Evolutionary conservation across 352 stramenopile genomes (phyloP).

Genomic region (Globisporangium orthogonon): DNA sequence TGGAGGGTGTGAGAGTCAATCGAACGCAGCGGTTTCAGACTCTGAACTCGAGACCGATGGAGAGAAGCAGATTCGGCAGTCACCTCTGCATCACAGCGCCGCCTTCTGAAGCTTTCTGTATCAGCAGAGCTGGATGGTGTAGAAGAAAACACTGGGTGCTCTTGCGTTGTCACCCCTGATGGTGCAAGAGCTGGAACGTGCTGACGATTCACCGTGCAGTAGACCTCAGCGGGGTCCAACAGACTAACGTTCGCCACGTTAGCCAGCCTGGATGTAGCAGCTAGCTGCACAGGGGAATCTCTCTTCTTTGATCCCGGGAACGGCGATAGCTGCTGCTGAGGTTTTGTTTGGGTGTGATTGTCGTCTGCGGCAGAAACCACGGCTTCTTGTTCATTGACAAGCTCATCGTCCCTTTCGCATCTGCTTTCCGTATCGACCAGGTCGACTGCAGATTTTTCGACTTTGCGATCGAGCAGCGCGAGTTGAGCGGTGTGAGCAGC

Average conservation of each 20-base stretch:
- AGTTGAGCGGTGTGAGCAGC: slow-evolving; percentile 2
- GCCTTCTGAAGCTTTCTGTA: background rate
- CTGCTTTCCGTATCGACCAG: background rate
- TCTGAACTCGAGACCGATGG: background rate
- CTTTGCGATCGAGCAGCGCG: background rate
- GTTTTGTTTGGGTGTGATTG: background rate
- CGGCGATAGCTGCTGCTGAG: background rate
- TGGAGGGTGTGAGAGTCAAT: slow-evolving; percentile 8
- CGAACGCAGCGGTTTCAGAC: slow-evolving; percentile 2
- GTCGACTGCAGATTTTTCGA: background rate
- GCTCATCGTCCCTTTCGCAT: background rate
- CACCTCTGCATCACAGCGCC: background rate
- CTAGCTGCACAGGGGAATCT: background rate
- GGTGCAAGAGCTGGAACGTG: background rate
- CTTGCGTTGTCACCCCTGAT: background rate
- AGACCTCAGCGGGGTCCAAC: background rate
- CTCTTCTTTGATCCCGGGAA: background rate
- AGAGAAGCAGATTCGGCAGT: background rate
- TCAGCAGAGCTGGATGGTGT: background rate
- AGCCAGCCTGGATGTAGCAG: background rate
- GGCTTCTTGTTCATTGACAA: background rate
- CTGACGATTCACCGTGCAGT: background rate
- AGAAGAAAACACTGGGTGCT: background rate
- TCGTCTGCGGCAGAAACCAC: background rate
- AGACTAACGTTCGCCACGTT: background rate